phyloP scores from a whole-genome alignment of 2,329 filamentous ascomycete species.

The Coccinonectria pachysandricola region DNA sequence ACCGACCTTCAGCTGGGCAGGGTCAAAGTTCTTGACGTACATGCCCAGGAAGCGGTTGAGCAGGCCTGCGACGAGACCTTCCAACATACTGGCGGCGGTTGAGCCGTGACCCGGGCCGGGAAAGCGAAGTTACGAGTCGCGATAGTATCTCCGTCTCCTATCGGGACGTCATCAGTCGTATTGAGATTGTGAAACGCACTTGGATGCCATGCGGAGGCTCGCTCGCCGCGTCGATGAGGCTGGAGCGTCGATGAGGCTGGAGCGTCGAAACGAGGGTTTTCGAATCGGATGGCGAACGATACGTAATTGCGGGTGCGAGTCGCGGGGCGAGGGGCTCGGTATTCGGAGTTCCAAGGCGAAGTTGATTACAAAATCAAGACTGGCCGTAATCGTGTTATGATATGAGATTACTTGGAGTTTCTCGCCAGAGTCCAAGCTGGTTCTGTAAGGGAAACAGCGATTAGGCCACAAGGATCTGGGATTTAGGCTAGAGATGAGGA shows the following conservation, averaged over 20 bases:
- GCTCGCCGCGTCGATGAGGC: constrained; percentile 1
- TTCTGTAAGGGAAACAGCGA: no score
- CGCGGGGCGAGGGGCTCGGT: no score
- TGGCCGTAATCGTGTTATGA: no score
- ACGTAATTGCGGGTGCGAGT: no score
- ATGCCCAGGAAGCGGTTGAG: constrained; percentile 99
- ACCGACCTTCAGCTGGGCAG: constrained; percentile 92
- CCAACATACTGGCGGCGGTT: constrained; percentile 66
- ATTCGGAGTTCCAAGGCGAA: no score
- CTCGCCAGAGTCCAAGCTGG: no score
- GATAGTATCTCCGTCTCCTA: constrained; percentile 8
- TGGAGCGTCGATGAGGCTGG: no score
- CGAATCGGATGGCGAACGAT: no score
- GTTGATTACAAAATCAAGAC: no score
- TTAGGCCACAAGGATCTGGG: no score
- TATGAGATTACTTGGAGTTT: no score
- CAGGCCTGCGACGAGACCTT: constrained; percentile 91
- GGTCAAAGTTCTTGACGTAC: constrained; percentile 99
- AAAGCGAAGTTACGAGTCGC: constrained; percentile 10
- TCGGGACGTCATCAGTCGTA: constrained; percentile 14
- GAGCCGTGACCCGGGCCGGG: constrained; percentile 67
- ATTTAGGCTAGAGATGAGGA: no score
- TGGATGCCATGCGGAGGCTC: constrained; percentile 15
- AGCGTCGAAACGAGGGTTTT: constrained; percentile 1
- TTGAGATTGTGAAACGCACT: constrained; percentile 5